phyloP scores from a whole-genome alignment of 768 basidiomycete genomes.

The Amanita phalloides region DNA sequence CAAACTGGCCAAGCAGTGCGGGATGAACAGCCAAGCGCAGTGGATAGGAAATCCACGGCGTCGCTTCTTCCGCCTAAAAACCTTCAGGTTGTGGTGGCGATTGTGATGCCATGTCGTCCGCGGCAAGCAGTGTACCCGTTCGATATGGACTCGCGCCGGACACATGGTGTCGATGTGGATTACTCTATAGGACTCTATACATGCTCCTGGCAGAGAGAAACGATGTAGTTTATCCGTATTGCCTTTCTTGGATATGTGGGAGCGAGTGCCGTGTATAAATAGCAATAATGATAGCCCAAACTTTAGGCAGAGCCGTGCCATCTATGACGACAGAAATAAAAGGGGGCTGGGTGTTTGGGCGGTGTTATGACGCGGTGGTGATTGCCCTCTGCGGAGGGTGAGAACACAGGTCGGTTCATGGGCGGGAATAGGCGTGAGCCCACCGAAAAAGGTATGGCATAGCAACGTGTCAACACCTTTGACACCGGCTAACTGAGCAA shows the following conservation, averaged over 20 bases:
- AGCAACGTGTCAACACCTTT: slow-evolving; percentile 39
- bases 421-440: slow-evolving; percentile 31
- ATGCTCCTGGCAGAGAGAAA: slow-evolving; percentile 18
- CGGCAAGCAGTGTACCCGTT: slow-evolving; percentile 8
- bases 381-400: slow-evolving; percentile 22
- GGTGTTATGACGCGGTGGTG: not conserved
- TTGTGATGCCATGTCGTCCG: slow-evolving; percentile 27
- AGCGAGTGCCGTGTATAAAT: not conserved
- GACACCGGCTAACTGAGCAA: slow-evolving; percentile 28
- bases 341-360: not conserved
- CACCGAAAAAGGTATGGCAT: slow-evolving; percentile 38
- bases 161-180: slow-evolving; percentile 11
- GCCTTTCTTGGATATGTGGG: not conserved
- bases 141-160: not conserved
- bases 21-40: slow-evolving; percentile 1
- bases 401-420: slow-evolving; percentile 32
- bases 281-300: not conserved
- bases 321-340: not conserved
- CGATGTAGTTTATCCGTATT: slow-evolving; percentile 2
- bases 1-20: not conserved
- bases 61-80: slow-evolving; percentile 6
- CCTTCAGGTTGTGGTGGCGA: slow-evolving; percentile 27
- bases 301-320: no score
- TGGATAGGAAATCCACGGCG: slow-evolving; percentile 5
- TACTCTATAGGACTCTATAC: slow-evolving; percentile 26